phyloP scores from a whole-genome alignment of 78 protist genomes.

The Polysphondylium violaceum region DNA sequence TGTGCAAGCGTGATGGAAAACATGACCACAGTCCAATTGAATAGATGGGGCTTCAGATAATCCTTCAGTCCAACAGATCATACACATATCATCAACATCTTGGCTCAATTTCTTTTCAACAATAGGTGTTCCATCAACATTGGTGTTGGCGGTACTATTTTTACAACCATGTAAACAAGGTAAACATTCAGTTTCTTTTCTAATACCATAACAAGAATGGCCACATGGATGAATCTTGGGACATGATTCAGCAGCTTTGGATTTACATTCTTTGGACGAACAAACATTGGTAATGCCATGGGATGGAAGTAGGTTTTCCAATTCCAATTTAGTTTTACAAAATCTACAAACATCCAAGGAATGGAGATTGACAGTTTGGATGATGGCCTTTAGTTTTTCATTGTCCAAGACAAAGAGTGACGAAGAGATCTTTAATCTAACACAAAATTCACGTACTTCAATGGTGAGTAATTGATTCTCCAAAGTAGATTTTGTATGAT shows the following conservation, averaged over 20 bases:
- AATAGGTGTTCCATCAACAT: no score
- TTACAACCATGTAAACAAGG: constrained; percentile 85
- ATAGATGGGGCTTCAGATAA: constrained; percentile 79
- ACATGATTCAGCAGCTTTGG: constrained; percentile 34
- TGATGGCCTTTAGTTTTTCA: constrained; percentile 35
- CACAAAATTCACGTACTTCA: constrained; percentile 27
- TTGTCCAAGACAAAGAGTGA: constrained; percentile 22
- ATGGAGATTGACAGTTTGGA: background rate
- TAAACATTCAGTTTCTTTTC: constrained; percentile 66
- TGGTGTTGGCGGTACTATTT: background rate
- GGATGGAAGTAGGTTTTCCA: constrained; percentile 21
- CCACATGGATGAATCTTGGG: constrained; percentile 76
- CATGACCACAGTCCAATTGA: constrained; percentile 87
- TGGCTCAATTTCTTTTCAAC: constrained; percentile 19
- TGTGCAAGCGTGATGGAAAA: constrained; percentile 80
- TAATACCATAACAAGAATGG: constrained; percentile 82
- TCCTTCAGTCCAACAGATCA: constrained; percentile 86
- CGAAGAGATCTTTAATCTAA: constrained; percentile 19
- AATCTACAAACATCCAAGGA: constrained; percentile 18
- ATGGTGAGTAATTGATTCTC: constrained; percentile 19
- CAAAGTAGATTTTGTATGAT: background rate
- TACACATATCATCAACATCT: constrained; percentile 85
- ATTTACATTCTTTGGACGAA: constrained; percentile 49
- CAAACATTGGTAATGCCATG: constrained; percentile 50
- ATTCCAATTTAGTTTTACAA: constrained; percentile 28